A percentile compares a stretch with the other conserved stretches of the same genome.
Evolutionary conservation across 1,284 basidiomycete species (phyloP).

Genomic region (Inonotus hispidus): DNA sequence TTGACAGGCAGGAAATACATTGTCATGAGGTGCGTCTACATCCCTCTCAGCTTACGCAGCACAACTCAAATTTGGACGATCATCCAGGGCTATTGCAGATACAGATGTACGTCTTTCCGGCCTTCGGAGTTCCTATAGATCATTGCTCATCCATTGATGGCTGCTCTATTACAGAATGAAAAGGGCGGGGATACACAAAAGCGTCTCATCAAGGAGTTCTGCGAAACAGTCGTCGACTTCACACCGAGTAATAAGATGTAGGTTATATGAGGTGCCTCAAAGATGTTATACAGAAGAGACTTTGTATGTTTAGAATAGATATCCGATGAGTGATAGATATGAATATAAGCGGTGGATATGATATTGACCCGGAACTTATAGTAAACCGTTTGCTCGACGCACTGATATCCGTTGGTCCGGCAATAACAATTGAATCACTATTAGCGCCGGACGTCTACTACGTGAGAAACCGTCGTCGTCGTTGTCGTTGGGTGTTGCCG

Average conservation of each 20-base stretch:
- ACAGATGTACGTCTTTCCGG: conserved; percentile 36
- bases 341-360: too few relatives aligned
- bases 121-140: background rate
- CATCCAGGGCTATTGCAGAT: conserved; percentile 50
- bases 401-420: too few relatives aligned
- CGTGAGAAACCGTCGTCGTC: too few relatives aligned
- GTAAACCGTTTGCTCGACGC: too few relatives aligned
- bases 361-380: background rate
- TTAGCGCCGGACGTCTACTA: too few relatives aligned
- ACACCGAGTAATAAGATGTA: conserved; percentile 4
- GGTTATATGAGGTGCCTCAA: background rate
- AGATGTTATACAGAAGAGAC: background rate
- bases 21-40: conserved; percentile 44
- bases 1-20: conserved; percentile 85
- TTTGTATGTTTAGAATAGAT: background rate
- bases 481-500: too few relatives aligned
- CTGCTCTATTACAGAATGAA: conserved; percentile 44
- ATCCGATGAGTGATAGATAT: too few relatives aligned
- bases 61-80: background rate
- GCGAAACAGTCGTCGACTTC: conserved; percentile 69
- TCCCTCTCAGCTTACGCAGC: background rate
- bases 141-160: background rate
- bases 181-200: conserved; percentile 69
- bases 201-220: conserved; percentile 80
- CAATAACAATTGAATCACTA: too few relatives aligned